Conservation (phyloP, 371 early-diverging fungal species). For the Rhizopus stolonifer region DNA sequence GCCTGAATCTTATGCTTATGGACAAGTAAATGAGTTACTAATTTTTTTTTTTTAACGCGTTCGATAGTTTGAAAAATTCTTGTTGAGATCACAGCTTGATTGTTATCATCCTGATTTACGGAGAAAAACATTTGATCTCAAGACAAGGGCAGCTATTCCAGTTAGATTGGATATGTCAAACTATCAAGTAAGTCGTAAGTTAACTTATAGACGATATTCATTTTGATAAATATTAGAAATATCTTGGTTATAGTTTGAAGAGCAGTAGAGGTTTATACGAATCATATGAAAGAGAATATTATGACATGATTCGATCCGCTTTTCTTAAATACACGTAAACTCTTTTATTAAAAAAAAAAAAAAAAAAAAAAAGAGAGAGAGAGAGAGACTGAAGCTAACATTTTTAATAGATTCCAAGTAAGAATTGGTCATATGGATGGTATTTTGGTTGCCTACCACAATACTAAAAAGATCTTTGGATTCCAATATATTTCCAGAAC, state of each 20-base stretch:
- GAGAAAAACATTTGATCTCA: slow-evolving; percentile 86
- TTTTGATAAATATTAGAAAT: too few relatives aligned
- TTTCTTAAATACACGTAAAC: slow-evolving; percentile 32
- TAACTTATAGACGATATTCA: too few relatives aligned
- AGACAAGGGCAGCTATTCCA: slow-evolving; percentile 86
- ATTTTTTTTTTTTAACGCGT: background rate
- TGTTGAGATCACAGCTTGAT: slow-evolving; percentile 92
- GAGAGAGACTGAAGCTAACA: background rate
- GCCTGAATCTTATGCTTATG: slow-evolving; percentile 56
- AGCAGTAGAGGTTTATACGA: slow-evolving; percentile 63
- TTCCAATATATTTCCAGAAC: slow-evolving; percentile 90
- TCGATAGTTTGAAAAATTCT: slow-evolving; percentile 54
- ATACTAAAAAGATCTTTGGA: slow-evolving; percentile 88
- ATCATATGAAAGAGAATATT: slow-evolving; percentile 92
- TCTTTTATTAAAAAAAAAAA: too few relatives aligned
- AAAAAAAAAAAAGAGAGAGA: background rate
- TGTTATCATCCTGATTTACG: slow-evolving; percentile 78
- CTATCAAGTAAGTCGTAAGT: slow-evolving; percentile 55
- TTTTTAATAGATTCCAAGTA: slow-evolving; percentile 71
- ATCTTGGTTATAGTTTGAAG: slow-evolving; percentile 60
- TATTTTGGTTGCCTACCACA: slow-evolving; percentile 92
- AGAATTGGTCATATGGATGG: slow-evolving; percentile 97
- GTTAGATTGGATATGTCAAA: slow-evolving; percentile 81
- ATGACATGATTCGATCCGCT: slow-evolving; percentile 76
- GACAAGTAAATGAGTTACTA: slow-evolving; percentile 38